These are phyloP conservation scores for Mercurialis annua DNA, from an alignment of 345 rosid species.

Conservation along the genomic window DNA sequence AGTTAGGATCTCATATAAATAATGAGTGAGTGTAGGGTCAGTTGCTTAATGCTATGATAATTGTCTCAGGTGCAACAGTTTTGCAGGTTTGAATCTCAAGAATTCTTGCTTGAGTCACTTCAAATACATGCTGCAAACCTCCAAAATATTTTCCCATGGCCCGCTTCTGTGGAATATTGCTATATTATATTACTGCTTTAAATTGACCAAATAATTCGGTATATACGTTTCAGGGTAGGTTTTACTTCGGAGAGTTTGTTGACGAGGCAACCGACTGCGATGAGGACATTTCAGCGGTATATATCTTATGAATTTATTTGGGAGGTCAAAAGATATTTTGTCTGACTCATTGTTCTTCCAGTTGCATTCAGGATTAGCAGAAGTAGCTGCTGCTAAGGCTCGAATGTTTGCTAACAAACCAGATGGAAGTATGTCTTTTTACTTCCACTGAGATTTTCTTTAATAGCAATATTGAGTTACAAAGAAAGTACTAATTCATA, in stretches of 20 bases:
- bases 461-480: constrained; percentile 1
- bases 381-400: constrained; percentile 98
- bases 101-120: background rate
- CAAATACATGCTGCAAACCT: background rate
- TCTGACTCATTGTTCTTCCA: constrained; percentile 38
- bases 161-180: background rate
- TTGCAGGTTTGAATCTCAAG: background rate
- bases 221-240: constrained; percentile 65
- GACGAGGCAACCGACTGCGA: constrained; percentile 66
- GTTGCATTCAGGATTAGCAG: constrained; percentile 91
- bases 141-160: background rate
- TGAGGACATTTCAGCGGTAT: constrained; percentile 68
- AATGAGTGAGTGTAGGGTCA: background rate
- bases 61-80: background rate
- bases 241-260: constrained; percentile 79
- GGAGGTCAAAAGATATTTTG: constrained; percentile 15
- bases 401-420: constrained; percentile 90
- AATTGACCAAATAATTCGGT: constrained; percentile 9
- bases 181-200: background rate
- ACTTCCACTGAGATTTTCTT: background rate
- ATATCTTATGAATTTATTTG: constrained; percentile 26
- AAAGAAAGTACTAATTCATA: background rate
- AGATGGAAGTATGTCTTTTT: constrained; percentile 71
- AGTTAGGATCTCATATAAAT: background rate
- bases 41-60: background rate